Base-by-base conservation (phyloP, 441 rosid species). In the Erodium trifolium region DNA sequence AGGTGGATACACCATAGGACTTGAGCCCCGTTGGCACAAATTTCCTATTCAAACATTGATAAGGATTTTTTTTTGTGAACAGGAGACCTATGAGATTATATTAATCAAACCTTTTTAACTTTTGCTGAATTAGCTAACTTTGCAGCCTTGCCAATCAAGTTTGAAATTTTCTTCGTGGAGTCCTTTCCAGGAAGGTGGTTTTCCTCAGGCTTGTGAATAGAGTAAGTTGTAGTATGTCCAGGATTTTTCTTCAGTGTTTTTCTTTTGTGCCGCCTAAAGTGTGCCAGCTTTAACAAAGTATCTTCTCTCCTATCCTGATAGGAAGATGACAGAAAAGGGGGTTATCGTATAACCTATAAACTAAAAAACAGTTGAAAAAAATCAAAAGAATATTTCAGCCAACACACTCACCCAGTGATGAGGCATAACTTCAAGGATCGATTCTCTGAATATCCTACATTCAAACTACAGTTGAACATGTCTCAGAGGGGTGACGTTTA, bases 391-490 rank as follows among this genome's bases (percentile, higher is more conserved):
- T 17, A 62, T 63, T 14, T 57, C 66, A 51, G 17, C 65, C 64
- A 63, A 23, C 29, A 60, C 3, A 72, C 84, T 81, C 80, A 95
- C 98, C 99, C 97, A 92, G 68, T 87, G 92, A 86, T 95, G 99
- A 0, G 98, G 99, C 97, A 89, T 83, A 70, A 87, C 93, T 73
- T 89, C 88, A 71, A 95, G 88, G 75, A 95, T 78, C 73, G 99
- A 92, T 86, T 95, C 98, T 81, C 99, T 86, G 74, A 90, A 92
- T 72, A 92, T 91, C 89, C 98, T 89, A 92, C 99, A 95, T 73
- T 89, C 96, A 79, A 85, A 82, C 97, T 95, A 76, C 77, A 77
- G 72, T 68, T 70, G 65, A 81, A 78, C 62, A 72, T 29, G 77
- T 67, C 70, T 82, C 74, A 87, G 82, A 49, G 60, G 68, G 67